Conservation (phyloP, 441 rosid genomes). For the Mallotus japonicus region DNA sequence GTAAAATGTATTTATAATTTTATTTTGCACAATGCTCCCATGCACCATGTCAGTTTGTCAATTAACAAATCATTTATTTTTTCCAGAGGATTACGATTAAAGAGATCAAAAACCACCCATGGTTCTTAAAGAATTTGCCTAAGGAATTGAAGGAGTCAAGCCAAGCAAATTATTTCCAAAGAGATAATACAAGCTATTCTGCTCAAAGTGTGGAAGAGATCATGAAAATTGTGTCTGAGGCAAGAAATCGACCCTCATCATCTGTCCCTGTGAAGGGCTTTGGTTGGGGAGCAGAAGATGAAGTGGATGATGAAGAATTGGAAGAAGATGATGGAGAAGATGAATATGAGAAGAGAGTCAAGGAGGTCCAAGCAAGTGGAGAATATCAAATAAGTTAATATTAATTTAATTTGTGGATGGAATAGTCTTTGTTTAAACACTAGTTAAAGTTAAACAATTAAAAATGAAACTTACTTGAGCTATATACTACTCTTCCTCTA, state of each 20-base stretch:
- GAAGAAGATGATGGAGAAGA: slow-evolving; percentile 66
- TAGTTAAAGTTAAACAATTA: no score
- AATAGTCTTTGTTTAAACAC: no score
- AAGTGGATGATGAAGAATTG: slow-evolving; percentile 42
- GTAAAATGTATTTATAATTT: background rate
- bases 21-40: background rate
- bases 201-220: slow-evolving; percentile 78
- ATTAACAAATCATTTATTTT: background rate
- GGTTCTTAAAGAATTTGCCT: slow-evolving; percentile 93
- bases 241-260: slow-evolving; percentile 60
- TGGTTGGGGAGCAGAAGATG: slow-evolving; percentile 56
- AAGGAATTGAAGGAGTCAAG: slow-evolving; percentile 74
- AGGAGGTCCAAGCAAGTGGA: slow-evolving; percentile 76
- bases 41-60: background rate
- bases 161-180: slow-evolving; percentile 66
- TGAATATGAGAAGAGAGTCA: slow-evolving; percentile 86
- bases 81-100: slow-evolving; percentile 66
- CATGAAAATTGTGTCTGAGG: slow-evolving; percentile 87
- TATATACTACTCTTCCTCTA: no score
- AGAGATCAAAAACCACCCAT: slow-evolving; percentile 83
- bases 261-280: slow-evolving; percentile 48
- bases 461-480: background rate
- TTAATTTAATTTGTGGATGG: no score
- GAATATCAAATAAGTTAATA: slow-evolving; percentile 46
- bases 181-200: slow-evolving; percentile 65